These are phyloP conservation scores for Salvia splendens DNA, from an alignment of 257 asterid genomes.

Conservation along the genomic window DNA sequence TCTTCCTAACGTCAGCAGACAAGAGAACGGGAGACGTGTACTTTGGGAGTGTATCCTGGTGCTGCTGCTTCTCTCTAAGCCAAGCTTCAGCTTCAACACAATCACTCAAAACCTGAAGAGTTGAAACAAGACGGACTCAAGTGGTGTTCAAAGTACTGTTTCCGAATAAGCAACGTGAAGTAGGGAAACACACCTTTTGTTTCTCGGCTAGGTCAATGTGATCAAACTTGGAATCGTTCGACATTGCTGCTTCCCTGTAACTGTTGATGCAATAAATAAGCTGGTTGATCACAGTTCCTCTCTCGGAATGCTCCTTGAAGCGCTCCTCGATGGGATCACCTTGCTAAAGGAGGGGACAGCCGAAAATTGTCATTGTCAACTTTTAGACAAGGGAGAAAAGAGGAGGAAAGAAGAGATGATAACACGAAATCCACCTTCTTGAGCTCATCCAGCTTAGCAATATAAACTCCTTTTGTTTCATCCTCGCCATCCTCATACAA, in stretches of 20 bases:
- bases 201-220: constrained; percentile 81
- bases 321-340: constrained; percentile 91
- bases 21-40: constrained; percentile 65
- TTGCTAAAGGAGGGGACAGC: constrained; percentile 50
- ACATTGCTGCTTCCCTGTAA: constrained; percentile 85
- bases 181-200: constrained; percentile 51
- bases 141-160: not conserved
- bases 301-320: constrained; percentile 68
- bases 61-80: constrained; percentile 80
- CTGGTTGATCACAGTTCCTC: constrained; percentile 71
- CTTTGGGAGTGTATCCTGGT: constrained; percentile 81
- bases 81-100: constrained; percentile 90
- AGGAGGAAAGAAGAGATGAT: not conserved
- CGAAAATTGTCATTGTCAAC: not conserved
- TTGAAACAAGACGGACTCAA: not conserved
- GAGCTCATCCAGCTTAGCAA: constrained; percentile 87
- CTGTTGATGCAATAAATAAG: constrained; percentile 63
- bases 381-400: not conserved
- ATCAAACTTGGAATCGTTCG: constrained; percentile 72
- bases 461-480: constrained; percentile 74
- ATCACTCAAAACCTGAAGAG: constrained; percentile 68
- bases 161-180: not conserved
- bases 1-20: constrained; percentile 68
- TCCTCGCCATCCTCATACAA: constrained; percentile 95
- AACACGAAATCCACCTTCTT: constrained; percentile 40